Evolutionary conservation across 73 alveolate species (phyloP).

Genomic region (Tetrahymena malaccensis): DNA sequence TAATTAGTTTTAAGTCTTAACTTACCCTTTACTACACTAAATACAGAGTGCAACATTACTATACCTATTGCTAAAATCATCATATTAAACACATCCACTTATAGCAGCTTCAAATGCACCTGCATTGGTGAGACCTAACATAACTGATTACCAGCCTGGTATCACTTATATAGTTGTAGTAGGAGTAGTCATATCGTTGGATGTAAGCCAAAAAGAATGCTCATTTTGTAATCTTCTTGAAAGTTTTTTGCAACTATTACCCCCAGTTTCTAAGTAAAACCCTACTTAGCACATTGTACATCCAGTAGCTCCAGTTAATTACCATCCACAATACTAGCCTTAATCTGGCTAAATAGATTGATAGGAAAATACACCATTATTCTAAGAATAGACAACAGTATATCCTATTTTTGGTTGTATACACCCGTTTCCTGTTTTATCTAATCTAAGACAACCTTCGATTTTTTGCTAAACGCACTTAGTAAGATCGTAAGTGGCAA

Average conservation of each 20-base stretch:
- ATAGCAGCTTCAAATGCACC: background rate
- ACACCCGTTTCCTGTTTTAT: background rate
- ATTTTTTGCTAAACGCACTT: background rate
- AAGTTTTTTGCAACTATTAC: background rate
- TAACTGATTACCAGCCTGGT: background rate
- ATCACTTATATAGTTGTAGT: background rate
- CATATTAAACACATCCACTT: background rate
- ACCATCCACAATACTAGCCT: background rate
- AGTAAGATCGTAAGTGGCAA: background rate
- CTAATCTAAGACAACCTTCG: background rate
- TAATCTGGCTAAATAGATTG: background rate
- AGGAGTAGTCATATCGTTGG: background rate
- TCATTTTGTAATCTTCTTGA: background rate
- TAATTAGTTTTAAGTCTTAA: background rate
- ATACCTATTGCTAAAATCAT: background rate
- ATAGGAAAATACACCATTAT: background rate
- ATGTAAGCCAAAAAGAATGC: background rate
- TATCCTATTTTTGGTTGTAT: background rate
- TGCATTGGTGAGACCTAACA: background rate
- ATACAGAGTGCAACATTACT: background rate
- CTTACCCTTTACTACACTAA: background rate
- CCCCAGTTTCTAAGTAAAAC: background rate
- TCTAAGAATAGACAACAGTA: background rate
- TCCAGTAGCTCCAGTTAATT: background rate
- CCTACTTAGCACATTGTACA: background rate